Conservation (phyloP, 768 basidiomycete genomes). For the Butyriboletus loyo region DNA sequence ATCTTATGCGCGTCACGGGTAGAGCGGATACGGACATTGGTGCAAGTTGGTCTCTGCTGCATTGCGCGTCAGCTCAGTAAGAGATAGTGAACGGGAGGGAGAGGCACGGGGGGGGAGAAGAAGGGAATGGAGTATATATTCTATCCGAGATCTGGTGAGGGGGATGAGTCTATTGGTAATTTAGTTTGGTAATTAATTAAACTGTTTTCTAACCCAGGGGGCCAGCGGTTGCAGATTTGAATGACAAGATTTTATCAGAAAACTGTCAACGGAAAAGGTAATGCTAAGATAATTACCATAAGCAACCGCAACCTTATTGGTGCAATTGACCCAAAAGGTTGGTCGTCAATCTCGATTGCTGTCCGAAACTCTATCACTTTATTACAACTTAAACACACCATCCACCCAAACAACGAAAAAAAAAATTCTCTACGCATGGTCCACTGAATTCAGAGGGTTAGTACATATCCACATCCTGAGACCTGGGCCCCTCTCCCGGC, state of each 20-base stretch:
- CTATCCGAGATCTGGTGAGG: constrained; percentile 30
- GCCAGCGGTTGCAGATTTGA: constrained; percentile 12
- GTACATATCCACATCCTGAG: neutral
- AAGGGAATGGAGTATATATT: constrained; percentile 31
- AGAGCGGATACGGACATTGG: constrained; percentile 70
- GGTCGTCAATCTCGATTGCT: constrained; percentile 43
- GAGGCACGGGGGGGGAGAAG: constrained; percentile 11
- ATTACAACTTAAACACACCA: constrained; percentile 45
- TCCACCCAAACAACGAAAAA: constrained; percentile 4
- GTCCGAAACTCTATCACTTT: constrained; percentile 51
- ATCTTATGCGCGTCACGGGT: constrained; percentile 78
- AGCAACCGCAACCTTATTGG: constrained; percentile 35
- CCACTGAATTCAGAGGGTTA: neutral
- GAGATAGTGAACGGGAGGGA: constrained; percentile 14
- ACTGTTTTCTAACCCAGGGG: constrained; percentile 29
- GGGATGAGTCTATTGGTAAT: constrained; percentile 27
- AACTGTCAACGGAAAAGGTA: constrained; percentile 23
- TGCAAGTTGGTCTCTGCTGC: constrained; percentile 69
- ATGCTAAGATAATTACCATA: constrained; percentile 26
- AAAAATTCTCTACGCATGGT: neutral
- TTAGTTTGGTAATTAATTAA: constrained; percentile 38
- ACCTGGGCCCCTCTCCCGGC: constrained; percentile 1
- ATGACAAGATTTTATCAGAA: constrained; percentile 28
- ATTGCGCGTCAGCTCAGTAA: constrained; percentile 28
- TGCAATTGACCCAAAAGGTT: constrained; percentile 38